phyloP scores from a whole-genome alignment of 129 eudicot species.

The Heracleum sosnowskyi region DNA sequence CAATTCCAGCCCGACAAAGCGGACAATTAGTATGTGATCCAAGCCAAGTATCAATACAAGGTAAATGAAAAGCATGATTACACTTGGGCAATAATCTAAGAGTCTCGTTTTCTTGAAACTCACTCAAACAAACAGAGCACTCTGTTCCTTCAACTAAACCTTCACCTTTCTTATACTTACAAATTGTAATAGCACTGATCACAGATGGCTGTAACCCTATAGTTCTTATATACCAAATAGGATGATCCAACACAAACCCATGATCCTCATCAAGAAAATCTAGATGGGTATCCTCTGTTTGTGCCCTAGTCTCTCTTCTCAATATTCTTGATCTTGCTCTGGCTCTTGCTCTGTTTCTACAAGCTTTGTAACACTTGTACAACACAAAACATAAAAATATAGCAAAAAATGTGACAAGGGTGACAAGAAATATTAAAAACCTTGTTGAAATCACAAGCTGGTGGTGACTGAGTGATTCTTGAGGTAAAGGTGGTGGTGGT shows the following conservation, averaged over 20 bases:
- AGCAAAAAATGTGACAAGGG: slow-evolving; percentile 8
- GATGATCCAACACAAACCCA: slow-evolving; percentile 29
- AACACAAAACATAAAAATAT: slow-evolving; percentile 18
- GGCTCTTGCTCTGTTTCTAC: not conserved
- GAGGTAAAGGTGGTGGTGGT: not conserved
- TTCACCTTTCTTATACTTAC: slow-evolving; percentile 33
- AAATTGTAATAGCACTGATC: slow-evolving; percentile 30
- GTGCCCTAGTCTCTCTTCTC: not conserved
- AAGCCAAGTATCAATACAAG: slow-evolving; percentile 53
- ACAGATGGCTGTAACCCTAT: slow-evolving; percentile 38
- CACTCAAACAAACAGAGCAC: slow-evolving; percentile 45
- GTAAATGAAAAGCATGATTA: slow-evolving; percentile 44
- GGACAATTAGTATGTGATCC: slow-evolving; percentile 46
- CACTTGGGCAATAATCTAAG: slow-evolving; percentile 41
- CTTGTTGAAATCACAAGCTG: not conserved
- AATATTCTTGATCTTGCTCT: slow-evolving; percentile 2
- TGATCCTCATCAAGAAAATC: slow-evolving; percentile 23
- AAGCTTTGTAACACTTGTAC: slow-evolving; percentile 15
- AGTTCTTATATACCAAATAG: slow-evolving; percentile 36
- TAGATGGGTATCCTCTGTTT: slow-evolving; percentile 5
- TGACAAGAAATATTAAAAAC: slow-evolving; percentile 14
- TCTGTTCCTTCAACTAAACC: slow-evolving; percentile 45
- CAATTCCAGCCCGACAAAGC: slow-evolving; percentile 33
- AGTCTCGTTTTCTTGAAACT: slow-evolving; percentile 40
- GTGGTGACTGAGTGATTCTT: slow-evolving; percentile 1